These are phyloP conservation scores for barley (Hordeum vulgare) DNA, from an alignment of 176 grass and related monocot genomes.

Conservation along the genomic window DNA sequence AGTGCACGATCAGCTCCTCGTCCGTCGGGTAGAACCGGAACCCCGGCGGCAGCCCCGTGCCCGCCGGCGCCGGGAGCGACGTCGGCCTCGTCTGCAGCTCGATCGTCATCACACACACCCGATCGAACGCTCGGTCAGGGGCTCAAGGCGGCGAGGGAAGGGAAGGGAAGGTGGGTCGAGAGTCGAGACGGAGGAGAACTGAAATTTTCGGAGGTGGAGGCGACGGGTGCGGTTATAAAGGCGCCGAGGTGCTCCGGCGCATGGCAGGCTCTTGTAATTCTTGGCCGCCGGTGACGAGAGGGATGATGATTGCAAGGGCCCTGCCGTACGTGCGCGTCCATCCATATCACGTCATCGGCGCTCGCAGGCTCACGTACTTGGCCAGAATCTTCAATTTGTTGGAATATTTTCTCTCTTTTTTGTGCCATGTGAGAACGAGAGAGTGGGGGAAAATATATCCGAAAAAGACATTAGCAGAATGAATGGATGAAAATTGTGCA, in stretches of 20 bases:
- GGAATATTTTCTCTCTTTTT: neutral
- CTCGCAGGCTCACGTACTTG: neutral
- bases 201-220: neutral
- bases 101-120: neutral
- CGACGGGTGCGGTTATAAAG: neutral
- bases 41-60: slow-evolving; percentile 27
- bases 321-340: neutral
- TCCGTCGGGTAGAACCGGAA: slow-evolving; percentile 54
- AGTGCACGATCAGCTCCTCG: slow-evolving; percentile 50
- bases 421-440: neutral
- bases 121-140: neutral
- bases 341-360: neutral
- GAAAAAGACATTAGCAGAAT: neutral
- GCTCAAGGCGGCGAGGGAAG: neutral
- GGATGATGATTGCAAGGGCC: neutral
- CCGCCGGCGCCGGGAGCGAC: neutral
- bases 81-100: slow-evolving; percentile 8
- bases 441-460: neutral
- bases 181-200: neutral
- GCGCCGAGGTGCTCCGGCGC: neutral
- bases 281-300: slow-evolving; percentile 3
- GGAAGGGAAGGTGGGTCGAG: neutral
- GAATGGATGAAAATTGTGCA: too few species aligned
- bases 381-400: neutral
- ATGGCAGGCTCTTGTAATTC: neutral